Conservation (phyloP, 2,329 filamentous ascomycete species). For the Elsinoe batatas region DNA sequence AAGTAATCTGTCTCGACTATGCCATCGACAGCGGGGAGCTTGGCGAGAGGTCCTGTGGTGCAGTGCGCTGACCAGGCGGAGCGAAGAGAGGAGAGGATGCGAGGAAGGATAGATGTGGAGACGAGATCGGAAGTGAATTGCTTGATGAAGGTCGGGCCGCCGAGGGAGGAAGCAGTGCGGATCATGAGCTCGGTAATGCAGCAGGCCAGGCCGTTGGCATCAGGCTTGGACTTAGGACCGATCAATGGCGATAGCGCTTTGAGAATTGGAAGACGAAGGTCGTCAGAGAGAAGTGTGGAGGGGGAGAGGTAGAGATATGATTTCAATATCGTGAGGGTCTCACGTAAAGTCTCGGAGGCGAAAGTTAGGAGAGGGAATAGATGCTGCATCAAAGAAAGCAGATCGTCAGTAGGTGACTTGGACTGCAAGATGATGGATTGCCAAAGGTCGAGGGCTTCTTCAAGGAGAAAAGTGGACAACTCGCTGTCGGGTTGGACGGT, state of each 20-base stretch:
- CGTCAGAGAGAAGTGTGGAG: constrained; percentile 35
- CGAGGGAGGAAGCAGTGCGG: constrained; percentile 41
- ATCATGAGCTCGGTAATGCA: constrained; percentile 37
- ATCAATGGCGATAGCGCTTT: constrained; percentile 33
- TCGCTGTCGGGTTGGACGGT: constrained; percentile 67
- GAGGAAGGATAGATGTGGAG: constrained; percentile 47
- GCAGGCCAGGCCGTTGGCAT: constrained; percentile 39
- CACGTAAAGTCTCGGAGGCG: constrained; percentile 39
- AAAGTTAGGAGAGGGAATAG: constrained; percentile 40
- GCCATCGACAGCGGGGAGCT: constrained; percentile 57
- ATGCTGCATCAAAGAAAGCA: constrained; percentile 34
- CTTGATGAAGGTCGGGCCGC: constrained; percentile 44
- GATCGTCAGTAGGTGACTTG: constrained; percentile 32
- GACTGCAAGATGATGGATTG: constrained; percentile 59
- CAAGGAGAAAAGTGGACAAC: constrained; percentile 70
- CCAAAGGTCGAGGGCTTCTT: constrained; percentile 90
- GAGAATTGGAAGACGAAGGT: constrained; percentile 32
- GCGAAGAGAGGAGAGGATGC: constrained; percentile 38
- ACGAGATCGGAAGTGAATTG: constrained; percentile 46
- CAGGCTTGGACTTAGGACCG: constrained; percentile 35
- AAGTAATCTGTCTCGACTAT: constrained; percentile 80
- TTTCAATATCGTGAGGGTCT: constrained; percentile 40
- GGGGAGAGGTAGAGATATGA: constrained; percentile 41
- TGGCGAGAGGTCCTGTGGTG: constrained; percentile 69
- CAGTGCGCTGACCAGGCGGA: constrained; percentile 58